Percentiles rank a stretch among this genome's conserved stretches.
These are phyloP conservation scores for Chenopodium berlandieri DNA, from an alignment of 148 eudicot species.

Conservation along the genomic window DNA sequence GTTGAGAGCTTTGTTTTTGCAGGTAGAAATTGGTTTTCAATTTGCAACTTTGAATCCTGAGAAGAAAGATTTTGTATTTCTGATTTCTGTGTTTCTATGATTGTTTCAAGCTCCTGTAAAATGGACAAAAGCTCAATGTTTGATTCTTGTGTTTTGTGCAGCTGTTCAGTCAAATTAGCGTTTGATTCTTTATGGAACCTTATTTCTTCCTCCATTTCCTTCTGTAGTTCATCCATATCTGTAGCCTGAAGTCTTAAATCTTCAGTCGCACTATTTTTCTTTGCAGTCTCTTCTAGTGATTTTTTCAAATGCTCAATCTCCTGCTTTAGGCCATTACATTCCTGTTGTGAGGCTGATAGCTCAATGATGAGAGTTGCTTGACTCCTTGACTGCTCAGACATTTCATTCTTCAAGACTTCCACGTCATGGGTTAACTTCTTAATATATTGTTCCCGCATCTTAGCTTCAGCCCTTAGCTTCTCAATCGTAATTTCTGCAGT, in stretches of 20 bases:
- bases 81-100: constrained; percentile 65
- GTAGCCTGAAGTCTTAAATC: constrained; percentile 37
- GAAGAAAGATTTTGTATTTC: constrained; percentile 70
- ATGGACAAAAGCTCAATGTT: constrained; percentile 76
- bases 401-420: constrained; percentile 57
- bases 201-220: constrained; percentile 71
- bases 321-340: constrained; percentile 51
- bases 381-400: constrained; percentile 53
- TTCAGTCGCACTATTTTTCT: constrained; percentile 31
- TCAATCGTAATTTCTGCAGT: constrained; percentile 69
- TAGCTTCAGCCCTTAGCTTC: constrained; percentile 69
- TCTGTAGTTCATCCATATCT: constrained; percentile 39
- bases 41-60: constrained; percentile 34
- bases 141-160: constrained; percentile 75
- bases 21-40: constrained; percentile 4
- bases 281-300: constrained; percentile 40
- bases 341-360: constrained; percentile 59
- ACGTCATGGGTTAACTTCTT: constrained; percentile 59
- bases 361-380: constrained; percentile 57
- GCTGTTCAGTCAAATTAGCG: constrained; percentile 54
- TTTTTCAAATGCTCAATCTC: constrained; percentile 53
- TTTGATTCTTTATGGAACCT: constrained; percentile 56
- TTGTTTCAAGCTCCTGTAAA: constrained; percentile 85
- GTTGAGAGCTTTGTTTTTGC: neutral
- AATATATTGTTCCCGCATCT: constrained; percentile 80